phyloP scores from a whole-genome alignment of 129 eudicot species.

The Centaurea solstitialis region DNA sequence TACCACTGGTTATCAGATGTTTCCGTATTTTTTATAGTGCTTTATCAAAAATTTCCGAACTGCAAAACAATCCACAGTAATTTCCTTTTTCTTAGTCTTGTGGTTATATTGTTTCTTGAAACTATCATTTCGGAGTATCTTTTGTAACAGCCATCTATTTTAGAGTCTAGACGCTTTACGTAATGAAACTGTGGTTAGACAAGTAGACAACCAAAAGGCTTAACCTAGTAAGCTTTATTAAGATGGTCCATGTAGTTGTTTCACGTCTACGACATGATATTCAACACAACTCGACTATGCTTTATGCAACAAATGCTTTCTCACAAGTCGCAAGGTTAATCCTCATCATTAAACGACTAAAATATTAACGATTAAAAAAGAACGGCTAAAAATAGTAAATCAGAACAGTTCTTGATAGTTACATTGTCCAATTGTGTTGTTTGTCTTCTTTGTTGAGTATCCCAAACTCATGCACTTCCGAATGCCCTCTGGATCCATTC shows the following conservation, averaged over 20 bases:
- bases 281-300: neutral
- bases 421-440: conserved; percentile 92
- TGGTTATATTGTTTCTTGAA: too few relatives aligned
- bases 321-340: neutral
- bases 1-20: neutral
- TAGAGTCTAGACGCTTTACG: too few relatives aligned
- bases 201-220: too few relatives aligned
- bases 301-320: conserved; percentile 3
- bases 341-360: neutral
- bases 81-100: too few relatives aligned
- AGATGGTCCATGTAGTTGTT: too few relatives aligned
- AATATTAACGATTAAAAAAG: neutral
- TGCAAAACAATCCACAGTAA: too few relatives aligned
- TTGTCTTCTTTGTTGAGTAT: conserved; percentile 89
- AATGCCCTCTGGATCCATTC: conserved; percentile 88
- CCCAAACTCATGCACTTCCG: conserved; percentile 98
- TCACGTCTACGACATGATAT: neutral
- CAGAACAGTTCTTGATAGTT: conserved; percentile 17
- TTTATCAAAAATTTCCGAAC: too few relatives aligned
- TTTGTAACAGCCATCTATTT: too few relatives aligned
- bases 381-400: neutral
- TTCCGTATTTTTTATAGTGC: too few relatives aligned
- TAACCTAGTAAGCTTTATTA: too few relatives aligned
- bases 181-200: too few relatives aligned
- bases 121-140: too few relatives aligned